These are phyloP conservation scores for Pelargonium fulgidum DNA, from an alignment of 441 rosid species.

Conservation along the genomic window DNA sequence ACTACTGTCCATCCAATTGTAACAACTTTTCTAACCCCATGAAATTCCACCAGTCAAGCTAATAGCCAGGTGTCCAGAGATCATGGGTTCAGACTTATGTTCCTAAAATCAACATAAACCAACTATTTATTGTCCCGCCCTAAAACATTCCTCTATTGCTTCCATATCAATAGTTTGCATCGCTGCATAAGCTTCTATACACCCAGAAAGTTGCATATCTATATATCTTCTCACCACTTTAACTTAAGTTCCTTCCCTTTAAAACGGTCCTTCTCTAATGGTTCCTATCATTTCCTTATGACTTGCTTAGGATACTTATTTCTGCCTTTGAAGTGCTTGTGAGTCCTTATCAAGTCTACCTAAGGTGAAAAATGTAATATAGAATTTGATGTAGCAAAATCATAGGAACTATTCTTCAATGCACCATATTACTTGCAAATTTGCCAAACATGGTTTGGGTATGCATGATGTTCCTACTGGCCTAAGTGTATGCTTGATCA, in stretches of 20 bases:
- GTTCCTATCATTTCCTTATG: no score
- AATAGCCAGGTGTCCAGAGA: neutral
- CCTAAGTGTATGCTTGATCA: neutral
- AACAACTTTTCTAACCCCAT: neutral
- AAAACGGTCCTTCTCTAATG: no score
- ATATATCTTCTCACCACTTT: neutral
- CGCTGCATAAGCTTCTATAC: neutral
- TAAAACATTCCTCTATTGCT: neutral
- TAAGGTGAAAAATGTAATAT: neutral
- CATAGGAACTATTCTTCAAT: neutral
- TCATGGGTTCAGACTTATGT: neutral
- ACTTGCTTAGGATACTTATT: no score
- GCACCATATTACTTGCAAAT: neutral
- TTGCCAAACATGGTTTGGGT: neutral
- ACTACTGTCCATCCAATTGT: neutral
- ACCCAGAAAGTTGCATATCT: neutral
- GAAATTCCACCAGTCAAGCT: neutral
- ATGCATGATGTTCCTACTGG: neutral
- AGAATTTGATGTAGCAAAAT: neutral
- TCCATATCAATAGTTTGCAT: neutral
- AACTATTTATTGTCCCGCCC: constrained; percentile 1
- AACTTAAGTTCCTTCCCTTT: no score
- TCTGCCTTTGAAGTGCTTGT: no score
- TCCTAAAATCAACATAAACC: neutral
- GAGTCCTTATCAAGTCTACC: no score